A percentile compares a stretch with the other conserved stretches of the same genome.
These are phyloP conservation scores for Lichtheimia hyalospora DNA, from an alignment of 371 early-diverging fungal genomes.

Conservation along the genomic window DNA sequence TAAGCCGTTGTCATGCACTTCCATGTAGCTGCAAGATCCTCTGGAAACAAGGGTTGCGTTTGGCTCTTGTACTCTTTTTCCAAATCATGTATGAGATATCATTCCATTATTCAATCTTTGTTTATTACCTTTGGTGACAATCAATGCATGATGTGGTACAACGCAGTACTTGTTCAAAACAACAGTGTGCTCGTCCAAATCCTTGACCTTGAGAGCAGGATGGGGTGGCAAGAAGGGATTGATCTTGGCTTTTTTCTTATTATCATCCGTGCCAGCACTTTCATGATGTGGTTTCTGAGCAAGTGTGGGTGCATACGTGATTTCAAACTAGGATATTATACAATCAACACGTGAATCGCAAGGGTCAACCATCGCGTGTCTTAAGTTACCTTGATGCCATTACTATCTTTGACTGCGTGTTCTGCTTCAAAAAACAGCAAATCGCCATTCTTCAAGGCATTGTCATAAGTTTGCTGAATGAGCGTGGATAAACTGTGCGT, in stretches of 20 bases:
- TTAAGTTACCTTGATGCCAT: constrained; percentile 28
- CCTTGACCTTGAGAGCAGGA: constrained; percentile 58
- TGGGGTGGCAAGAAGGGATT: constrained; percentile 74
- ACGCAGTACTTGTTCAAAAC: constrained; percentile 79
- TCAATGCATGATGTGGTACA: constrained; percentile 63
- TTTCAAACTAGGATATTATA: constrained; percentile 28
- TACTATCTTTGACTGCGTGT: constrained; percentile 10
- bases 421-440: constrained; percentile 29
- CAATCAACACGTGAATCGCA: not conserved
- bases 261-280: constrained; percentile 18
- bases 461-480: constrained; percentile 27
- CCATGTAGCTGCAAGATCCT: constrained; percentile 61
- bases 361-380: not conserved
- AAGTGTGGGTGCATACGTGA: constrained; percentile 51
- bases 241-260: constrained; percentile 24
- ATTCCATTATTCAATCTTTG: not conserved
- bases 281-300: constrained; percentile 40
- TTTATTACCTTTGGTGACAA: constrained; percentile 73
- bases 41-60: constrained; percentile 56
- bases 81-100: not conserved
- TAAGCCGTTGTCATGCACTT: constrained; percentile 45
- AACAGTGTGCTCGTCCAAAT: constrained; percentile 55
- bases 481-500: constrained; percentile 7
- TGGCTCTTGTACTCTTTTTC: constrained; percentile 64
- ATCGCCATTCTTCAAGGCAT: constrained; percentile 26